These are phyloP conservation scores for Sextonia rubra DNA, from an alignment of 164 flowering plant species.

Conservation along the genomic window DNA sequence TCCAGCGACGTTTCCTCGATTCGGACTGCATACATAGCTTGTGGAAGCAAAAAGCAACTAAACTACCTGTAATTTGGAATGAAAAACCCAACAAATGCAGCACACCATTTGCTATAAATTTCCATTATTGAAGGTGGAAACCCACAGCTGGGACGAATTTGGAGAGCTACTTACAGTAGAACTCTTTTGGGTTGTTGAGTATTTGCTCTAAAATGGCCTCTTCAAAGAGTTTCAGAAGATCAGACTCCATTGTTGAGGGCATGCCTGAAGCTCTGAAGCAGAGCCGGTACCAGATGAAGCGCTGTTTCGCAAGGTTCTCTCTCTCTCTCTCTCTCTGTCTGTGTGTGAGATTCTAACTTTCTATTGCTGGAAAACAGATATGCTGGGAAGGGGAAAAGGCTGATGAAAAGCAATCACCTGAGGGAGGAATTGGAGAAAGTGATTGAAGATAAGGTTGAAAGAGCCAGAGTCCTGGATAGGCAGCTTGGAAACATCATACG, in stretches of 20 bases:
- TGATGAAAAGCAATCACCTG: conserved; percentile 58
- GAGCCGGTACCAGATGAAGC: conserved; percentile 72
- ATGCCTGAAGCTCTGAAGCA: conserved; percentile 81
- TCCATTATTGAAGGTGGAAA: not conserved
- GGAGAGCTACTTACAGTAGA: not conserved
- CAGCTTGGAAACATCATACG: conserved; percentile 68
- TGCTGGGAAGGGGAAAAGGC: conserved; percentile 50
- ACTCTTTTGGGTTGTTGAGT: not conserved
- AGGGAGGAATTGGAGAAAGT: conserved; percentile 65
- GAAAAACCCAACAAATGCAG: not conserved
- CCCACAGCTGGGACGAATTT: not conserved
- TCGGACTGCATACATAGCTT: not conserved
- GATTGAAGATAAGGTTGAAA: conserved; percentile 63
- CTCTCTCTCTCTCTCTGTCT: not conserved
- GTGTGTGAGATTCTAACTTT: not conserved
- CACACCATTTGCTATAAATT: conserved; percentile 13
- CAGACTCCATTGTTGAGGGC: conserved; percentile 62
- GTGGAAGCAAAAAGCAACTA: not conserved
- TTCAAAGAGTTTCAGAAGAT: conserved; percentile 34
- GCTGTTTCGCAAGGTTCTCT: conserved; percentile 55
- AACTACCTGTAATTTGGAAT: not conserved
- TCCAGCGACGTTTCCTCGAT: conserved; percentile 4
- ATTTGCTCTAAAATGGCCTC: conserved; percentile 37
- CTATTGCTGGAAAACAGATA: conserved; percentile 30
- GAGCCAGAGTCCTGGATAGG: conserved; percentile 59